Conservation (phyloP, 805 yeast genomes). For the Suhomyces faveliae region DNA sequence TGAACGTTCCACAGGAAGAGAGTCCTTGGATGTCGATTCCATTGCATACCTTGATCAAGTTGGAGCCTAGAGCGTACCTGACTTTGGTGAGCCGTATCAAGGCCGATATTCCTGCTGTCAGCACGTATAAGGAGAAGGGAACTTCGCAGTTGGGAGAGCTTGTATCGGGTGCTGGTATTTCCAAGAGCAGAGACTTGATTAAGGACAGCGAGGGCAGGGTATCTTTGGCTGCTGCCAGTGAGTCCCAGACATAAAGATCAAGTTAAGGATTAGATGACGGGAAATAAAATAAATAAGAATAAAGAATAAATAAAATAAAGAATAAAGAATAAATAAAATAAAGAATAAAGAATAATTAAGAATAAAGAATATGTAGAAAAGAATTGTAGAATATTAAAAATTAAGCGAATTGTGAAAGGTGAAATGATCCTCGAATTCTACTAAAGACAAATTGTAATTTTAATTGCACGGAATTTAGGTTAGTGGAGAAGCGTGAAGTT, state of each 20-base stretch:
- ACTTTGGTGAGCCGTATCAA: conserved; percentile 86
- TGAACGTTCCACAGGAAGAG: conserved; percentile 97
- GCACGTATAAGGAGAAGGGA: conserved; percentile 94
- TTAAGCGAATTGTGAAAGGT: too few species aligned
- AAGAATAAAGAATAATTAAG: too few species aligned
- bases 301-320: too few species aligned
- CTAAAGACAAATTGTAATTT: too few species aligned
- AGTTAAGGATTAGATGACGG: too few species aligned
- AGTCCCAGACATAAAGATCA: not conserved
- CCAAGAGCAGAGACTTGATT: conserved; percentile 52
- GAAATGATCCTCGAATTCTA: too few species aligned
- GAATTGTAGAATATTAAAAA: too few species aligned
- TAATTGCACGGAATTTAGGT: too few species aligned
- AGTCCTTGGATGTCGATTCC: conserved; percentile 99
- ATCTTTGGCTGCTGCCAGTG: not conserved
- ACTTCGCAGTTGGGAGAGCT: conserved; percentile 64
- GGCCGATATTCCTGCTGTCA: conserved; percentile 97
- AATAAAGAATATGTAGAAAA: too few species aligned
- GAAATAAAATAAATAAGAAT: too few species aligned
- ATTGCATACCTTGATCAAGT: conserved; percentile 85
- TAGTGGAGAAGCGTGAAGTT: too few species aligned
- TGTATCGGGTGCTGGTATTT: conserved; percentile 29
- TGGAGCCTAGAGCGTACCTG: conserved; percentile 93
- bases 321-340: too few species aligned
- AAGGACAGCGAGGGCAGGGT: conserved; percentile 28